Evolutionary conservation across 257 asterid genomes (phyloP).

Genomic region (Nicotiana benthamiana): DNA sequence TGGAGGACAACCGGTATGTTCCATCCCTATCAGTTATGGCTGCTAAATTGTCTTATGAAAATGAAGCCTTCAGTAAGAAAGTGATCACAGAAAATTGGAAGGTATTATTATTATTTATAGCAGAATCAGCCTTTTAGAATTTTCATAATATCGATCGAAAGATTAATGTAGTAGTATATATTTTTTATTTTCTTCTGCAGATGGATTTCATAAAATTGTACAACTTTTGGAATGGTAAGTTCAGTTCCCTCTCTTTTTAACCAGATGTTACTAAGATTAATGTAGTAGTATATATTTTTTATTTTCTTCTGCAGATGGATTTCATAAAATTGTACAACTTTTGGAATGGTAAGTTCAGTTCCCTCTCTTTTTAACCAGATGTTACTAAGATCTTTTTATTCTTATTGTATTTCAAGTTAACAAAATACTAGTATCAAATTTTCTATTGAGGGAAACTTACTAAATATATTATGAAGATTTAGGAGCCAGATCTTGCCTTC

Average conservation of each 20-base stretch:
- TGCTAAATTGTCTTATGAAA: slow-evolving; percentile 57
- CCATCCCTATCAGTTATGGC: slow-evolving; percentile 51
- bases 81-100: slow-evolving; percentile 41
- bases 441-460: neutral
- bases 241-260: neutral
- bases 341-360: slow-evolving; percentile 44
- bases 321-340: slow-evolving; percentile 45
- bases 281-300: neutral
- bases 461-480: neutral
- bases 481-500: neutral
- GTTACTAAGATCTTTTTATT: neutral
- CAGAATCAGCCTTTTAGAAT: neutral
- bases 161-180: neutral
- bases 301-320: slow-evolving; percentile 42
- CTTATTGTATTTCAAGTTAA: neutral
- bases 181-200: slow-evolving; percentile 22
- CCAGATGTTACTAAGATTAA: neutral
- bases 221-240: slow-evolving; percentile 57
- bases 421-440: neutral
- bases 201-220: slow-evolving; percentile 52
- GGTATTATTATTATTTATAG: slow-evolving; percentile 15
- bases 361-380: neutral
- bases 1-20: slow-evolving; percentile 9
- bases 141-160: neutral
- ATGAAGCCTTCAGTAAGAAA: slow-evolving; percentile 30